Evolutionary conservation across 2,329 filamentous ascomycete species (phyloP).

Genomic region (Tolypocladium guangdongense): DNA sequence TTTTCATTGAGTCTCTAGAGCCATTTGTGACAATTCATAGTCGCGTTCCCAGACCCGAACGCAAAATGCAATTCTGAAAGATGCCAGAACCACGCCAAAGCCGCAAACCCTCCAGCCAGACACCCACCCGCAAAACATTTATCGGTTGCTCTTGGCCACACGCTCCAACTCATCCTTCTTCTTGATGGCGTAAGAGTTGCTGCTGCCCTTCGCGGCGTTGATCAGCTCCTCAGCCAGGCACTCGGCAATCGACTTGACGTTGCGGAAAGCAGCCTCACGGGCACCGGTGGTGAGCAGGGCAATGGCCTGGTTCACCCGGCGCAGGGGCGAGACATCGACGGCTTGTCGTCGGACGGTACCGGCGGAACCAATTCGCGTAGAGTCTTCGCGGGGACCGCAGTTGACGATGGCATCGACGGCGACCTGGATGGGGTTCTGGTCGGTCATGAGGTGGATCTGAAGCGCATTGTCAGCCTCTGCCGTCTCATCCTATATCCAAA

Average conservation of each 20-base stretch:
- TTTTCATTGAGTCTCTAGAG: constrained; percentile 34
- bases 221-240: constrained; percentile 99
- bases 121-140: constrained; percentile 42
- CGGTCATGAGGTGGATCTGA: constrained; percentile 99
- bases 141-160: constrained; percentile 99
- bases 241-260: constrained; percentile 99
- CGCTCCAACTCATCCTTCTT: constrained; percentile 99
- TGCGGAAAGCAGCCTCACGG: constrained; percentile 97
- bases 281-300: constrained; percentile 97
- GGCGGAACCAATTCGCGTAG: constrained; percentile 96
- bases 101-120: constrained; percentile 26
- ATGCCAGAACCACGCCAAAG: constrained; percentile 34
- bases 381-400: constrained; percentile 99
- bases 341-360: constrained; percentile 99
- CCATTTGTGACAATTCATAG: constrained; percentile 31
- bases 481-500: not conserved
- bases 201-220: constrained; percentile 99
- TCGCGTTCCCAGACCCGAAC: constrained; percentile 35
- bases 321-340: constrained; percentile 98
- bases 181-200: constrained; percentile 99
- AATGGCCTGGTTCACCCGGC: constrained; percentile 99
- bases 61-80: constrained; percentile 36
- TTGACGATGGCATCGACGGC: constrained; percentile 99
- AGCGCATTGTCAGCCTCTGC: not conserved
- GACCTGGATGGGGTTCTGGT: constrained; percentile 99